These are phyloP conservation scores for Panaeolus papilionaceus DNA, from an alignment of 768 basidiomycete genomes.

Conservation along the genomic window DNA sequence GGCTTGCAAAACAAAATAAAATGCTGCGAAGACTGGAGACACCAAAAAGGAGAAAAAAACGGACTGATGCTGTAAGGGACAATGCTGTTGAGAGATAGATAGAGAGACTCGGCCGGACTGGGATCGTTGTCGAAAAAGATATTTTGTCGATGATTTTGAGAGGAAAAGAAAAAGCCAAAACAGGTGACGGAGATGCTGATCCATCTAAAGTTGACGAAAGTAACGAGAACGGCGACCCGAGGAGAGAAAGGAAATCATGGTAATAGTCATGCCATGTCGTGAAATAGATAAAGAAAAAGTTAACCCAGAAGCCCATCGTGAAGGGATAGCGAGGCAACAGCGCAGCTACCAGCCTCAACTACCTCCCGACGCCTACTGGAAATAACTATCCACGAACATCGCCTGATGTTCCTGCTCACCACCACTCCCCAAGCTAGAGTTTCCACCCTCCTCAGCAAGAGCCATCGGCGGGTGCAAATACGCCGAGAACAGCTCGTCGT, in stretches of 20 bases:
- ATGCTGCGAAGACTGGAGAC: background rate
- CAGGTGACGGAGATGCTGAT: conserved; percentile 16
- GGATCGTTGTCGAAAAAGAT: conserved; percentile 17
- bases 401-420: conserved; percentile 19
- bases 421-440: conserved; percentile 21
- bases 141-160: conserved; percentile 17
- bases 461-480: conserved; percentile 55
- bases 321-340: background rate
- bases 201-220: conserved; percentile 6
- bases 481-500: conserved; percentile 66
- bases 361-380: conserved; percentile 15
- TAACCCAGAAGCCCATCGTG: background rate
- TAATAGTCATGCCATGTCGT: conserved; percentile 23
- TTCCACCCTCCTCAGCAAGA: conserved; percentile 40
- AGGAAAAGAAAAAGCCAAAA: conserved; percentile 6
- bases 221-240: conserved; percentile 11
- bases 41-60: background rate
- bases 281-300: conserved; percentile 26
- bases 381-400: conserved; percentile 29
- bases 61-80: conserved; percentile 9
- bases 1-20: conserved; percentile 8
- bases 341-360: background rate
- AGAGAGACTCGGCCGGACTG: background rate
- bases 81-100: conserved; percentile 16
- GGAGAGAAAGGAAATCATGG: conserved; percentile 6